Percentiles rank a stretch among this genome's conserved stretches.
Evolutionary conservation across 352 stramenopile species (phyloP).

Genomic region (Blastocystis sp.): DNA sequence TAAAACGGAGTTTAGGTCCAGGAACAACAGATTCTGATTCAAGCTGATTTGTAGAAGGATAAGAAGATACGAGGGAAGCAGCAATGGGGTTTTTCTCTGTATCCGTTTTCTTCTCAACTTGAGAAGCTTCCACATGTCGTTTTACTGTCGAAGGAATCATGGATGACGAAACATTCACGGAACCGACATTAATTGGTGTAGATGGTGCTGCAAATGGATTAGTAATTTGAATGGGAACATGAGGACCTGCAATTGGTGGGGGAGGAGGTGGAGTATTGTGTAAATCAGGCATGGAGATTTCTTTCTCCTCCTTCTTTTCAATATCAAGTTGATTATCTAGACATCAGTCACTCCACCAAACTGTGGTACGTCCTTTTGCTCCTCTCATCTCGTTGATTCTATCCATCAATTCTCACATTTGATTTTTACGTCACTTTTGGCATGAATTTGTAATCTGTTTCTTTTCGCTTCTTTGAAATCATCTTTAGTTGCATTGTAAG

Average conservation of each 20-base stretch:
- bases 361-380: neutral
- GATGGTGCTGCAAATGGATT: slow-evolving; percentile 7
- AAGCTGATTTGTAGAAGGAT: neutral
- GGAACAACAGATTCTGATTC: neutral
- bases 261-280: neutral
- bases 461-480: slow-evolving; percentile 43
- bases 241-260: neutral
- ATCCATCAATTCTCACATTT: neutral
- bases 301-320: neutral
- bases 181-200: slow-evolving; percentile 1
- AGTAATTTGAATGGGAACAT: neutral
- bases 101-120: neutral
- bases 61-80: neutral
- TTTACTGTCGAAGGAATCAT: slow-evolving; percentile 48
- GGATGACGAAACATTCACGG: neutral
- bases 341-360: neutral
- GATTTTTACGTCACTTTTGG: slow-evolving; percentile 3
- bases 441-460: slow-evolving; percentile 50
- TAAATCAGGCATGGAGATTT: neutral
- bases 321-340: neutral
- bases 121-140: neutral
- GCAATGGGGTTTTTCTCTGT: slow-evolving; percentile 21
- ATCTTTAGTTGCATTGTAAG: neutral
- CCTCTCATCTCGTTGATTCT: slow-evolving; percentile 43
- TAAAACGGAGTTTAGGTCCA: slow-evolving; percentile 51